A percentile compares a stretch with the other conserved stretches of the same genome.
Evolutionary conservation across 257 asterid genomes (phyloP).

Genomic region (Striga asiatica): DNA sequence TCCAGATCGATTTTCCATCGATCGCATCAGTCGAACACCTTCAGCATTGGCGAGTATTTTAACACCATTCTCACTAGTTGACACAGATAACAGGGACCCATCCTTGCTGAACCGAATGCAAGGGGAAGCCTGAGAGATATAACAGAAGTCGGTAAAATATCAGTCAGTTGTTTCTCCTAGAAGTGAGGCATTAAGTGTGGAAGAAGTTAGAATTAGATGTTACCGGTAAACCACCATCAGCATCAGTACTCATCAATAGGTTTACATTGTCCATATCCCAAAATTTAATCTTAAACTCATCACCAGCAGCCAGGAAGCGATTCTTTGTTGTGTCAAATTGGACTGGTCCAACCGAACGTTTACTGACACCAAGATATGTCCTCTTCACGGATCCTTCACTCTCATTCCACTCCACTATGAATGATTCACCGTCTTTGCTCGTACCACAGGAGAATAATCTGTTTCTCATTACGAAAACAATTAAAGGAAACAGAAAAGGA

Average conservation of each 20-base stretch:
- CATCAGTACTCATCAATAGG: conserved; percentile 32
- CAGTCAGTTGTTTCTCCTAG: conserved; percentile 36
- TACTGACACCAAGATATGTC: conserved; percentile 44
- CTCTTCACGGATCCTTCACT: conserved; percentile 50
- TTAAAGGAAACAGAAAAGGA: no score
- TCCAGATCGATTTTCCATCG: conserved; percentile 28
- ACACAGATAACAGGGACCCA: conserved; percentile 54
- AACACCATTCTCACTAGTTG: conserved; percentile 51
- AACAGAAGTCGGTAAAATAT: no score
- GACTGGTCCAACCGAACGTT: conserved; percentile 40
- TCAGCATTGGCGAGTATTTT: conserved; percentile 54
- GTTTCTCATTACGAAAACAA: conserved; percentile 11
- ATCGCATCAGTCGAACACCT: conserved; percentile 27
- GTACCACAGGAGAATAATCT: conserved; percentile 97
- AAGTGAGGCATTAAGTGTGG: neutral
- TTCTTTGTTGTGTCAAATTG: conserved; percentile 59
- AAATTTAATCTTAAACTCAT: conserved; percentile 44
- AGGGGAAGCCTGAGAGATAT: conserved; percentile 54
- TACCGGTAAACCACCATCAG: conserved; percentile 63
- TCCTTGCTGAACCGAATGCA: conserved; percentile 54
- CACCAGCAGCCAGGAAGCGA: conserved; percentile 62
- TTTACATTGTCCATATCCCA: conserved; percentile 67
- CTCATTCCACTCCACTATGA: conserved; percentile 64
- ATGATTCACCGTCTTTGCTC: conserved; percentile 66
- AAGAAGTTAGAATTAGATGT: conserved; percentile 5